A percentile compares a stretch with the other conserved stretches of the same genome.
Conservation (phyloP, 768 basidiomycete species). For the Termitomyces sp. region DNA sequence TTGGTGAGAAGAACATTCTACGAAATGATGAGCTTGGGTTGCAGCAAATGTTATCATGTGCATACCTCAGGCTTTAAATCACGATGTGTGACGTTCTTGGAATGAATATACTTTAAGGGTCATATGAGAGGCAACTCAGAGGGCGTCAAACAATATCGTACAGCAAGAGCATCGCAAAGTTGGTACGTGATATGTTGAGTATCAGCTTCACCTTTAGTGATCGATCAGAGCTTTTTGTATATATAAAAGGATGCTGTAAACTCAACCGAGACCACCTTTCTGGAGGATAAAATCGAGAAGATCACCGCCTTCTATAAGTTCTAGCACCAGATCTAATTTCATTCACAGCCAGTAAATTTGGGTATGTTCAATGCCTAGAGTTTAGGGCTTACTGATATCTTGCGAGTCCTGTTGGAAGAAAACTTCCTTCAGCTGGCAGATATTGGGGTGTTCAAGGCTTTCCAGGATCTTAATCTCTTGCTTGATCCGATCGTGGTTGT, state of each 20-base stretch:
- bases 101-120: constrained; percentile 53
- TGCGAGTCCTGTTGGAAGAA: constrained; percentile 57
- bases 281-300: constrained; percentile 75
- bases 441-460: constrained; percentile 71
- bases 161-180: constrained; percentile 75
- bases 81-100: constrained; percentile 79
- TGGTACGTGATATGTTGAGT: constrained; percentile 72
- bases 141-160: constrained; percentile 24
- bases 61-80: constrained; percentile 86
- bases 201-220: constrained; percentile 41
- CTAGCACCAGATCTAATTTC: constrained; percentile 69
- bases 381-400: constrained; percentile 45
- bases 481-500: constrained; percentile 36
- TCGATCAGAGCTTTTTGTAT: constrained; percentile 3
- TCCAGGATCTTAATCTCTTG: constrained; percentile 80
- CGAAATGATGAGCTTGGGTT: not conserved
- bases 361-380: not conserved
- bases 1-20: constrained; percentile 83
- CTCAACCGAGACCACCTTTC: constrained; percentile 54
- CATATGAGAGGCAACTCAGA: not conserved
- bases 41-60: constrained; percentile 4
- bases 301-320: constrained; percentile 85
- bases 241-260: not conserved
- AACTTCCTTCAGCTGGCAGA: constrained; percentile 74
- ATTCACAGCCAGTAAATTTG: not conserved